A percentile compares a stretch with the other conserved stretches of the same genome.
Conservation (phyloP, 1,139 yeast genomes). For the Meyerozyma athensensis region DNA sequence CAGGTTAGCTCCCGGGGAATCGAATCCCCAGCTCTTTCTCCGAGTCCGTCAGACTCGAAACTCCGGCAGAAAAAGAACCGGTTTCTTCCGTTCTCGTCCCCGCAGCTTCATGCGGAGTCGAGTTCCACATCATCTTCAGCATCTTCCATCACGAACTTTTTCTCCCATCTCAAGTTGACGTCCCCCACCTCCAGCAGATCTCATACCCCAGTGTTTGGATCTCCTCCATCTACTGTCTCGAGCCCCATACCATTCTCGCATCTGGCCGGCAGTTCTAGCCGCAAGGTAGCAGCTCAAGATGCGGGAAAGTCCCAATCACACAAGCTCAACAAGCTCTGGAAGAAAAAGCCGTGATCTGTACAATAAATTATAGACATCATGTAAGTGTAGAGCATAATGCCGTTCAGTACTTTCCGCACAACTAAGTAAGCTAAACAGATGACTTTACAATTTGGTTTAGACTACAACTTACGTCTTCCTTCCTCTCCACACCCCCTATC, state of each 20-base stretch:
- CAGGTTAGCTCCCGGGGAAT: background rate
- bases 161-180: constrained; percentile 24
- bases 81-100: constrained; percentile 3
- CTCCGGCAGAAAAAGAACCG: constrained; percentile 7
- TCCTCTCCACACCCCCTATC: constrained; percentile 19
- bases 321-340: constrained; percentile 1
- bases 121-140: constrained; percentile 13
- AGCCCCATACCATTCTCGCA: background rate
- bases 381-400: no score
- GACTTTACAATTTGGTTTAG: background rate
- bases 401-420: no score
- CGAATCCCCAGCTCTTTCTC: constrained; percentile 10
- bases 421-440: no score
- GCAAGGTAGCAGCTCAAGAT: background rate
- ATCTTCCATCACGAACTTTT: constrained; percentile 22
- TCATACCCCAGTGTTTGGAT: background rate
- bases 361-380: background rate
- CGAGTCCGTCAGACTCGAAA: constrained; percentile 7
- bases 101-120: constrained; percentile 3
- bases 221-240: constrained; percentile 3
- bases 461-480: background rate
- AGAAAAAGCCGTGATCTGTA: background rate
- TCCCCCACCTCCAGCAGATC: constrained; percentile 1
- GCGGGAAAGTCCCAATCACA: background rate
- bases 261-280: background rate